A percentile compares a stretch with the other conserved stretches of the same genome.
phyloP scores from a whole-genome alignment of 139 green algal species.

The Chlorella sp. region DNA sequence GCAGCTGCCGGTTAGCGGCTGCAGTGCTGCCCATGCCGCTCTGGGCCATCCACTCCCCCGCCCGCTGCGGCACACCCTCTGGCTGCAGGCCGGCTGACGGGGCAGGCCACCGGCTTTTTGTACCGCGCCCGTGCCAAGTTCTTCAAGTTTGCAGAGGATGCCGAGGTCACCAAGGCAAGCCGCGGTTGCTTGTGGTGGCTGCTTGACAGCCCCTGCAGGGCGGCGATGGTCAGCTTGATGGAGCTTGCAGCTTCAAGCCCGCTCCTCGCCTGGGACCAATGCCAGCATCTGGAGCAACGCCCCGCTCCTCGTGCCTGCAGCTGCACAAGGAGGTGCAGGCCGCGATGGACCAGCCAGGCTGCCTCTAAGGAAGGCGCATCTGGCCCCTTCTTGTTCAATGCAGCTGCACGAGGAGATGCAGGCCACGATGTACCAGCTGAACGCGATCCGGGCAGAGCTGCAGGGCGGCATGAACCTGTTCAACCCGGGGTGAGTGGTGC shows the following conservation, averaged over 20 bases:
- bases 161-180: constrained; percentile 35
- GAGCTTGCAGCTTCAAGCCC: neutral
- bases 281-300: too few relatives aligned
- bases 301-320: neutral
- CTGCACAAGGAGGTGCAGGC: neutral
- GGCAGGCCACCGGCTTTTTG: constrained; percentile 35
- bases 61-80: too few relatives aligned
- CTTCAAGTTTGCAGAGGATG: constrained; percentile 44
- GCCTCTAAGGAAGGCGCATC: too few relatives aligned
- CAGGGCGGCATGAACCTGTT: constrained; percentile 40
- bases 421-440: constrained; percentile 45
- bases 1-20: too few relatives aligned
- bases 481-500: constrained; percentile 18
- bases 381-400: neutral
- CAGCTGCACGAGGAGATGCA: constrained; percentile 45
- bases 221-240: neutral
- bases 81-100: constrained; percentile 29
- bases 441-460: constrained; percentile 43
- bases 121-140: constrained; percentile 28
- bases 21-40: too few relatives aligned
- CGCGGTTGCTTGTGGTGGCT: neutral
- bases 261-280: neutral
- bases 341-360: neutral
- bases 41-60: too few relatives aligned
- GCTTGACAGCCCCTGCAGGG: neutral